phyloP scores from a whole-genome alignment of 1,284 basidiomycete species.

The Ganoderma multipileum region DNA sequence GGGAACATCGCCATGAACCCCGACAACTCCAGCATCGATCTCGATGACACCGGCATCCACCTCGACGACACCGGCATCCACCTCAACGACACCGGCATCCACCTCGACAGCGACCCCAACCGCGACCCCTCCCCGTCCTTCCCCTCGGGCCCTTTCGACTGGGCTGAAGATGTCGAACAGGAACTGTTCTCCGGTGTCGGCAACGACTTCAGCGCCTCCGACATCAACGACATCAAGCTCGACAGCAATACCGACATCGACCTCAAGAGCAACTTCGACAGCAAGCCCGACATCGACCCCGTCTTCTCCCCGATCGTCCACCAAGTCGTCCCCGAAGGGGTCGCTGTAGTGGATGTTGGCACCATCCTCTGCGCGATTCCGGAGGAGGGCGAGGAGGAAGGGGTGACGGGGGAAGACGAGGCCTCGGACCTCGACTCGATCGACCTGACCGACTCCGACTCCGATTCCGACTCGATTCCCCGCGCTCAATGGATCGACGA shows the following conservation, averaged over 20 bases:
- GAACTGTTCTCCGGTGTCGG: not conserved
- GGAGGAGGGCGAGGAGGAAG: not conserved
- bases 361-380: not conserved
- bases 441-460: not conserved
- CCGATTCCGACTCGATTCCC: not conserved
- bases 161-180: conserved; percentile 3
- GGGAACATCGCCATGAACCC: too few species aligned
- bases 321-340: not conserved
- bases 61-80: too few species aligned
- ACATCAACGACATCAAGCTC: too few species aligned
- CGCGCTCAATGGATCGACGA: not conserved
- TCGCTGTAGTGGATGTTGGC: not conserved
- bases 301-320: not conserved
- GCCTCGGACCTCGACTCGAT: not conserved
- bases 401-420: not conserved
- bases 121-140: not conserved
- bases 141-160: not conserved
- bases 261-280: not conserved
- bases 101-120: not conserved
- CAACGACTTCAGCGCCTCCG: too few species aligned
- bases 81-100: too few species aligned
- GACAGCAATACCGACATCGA: not conserved
- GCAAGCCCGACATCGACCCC: not conserved
- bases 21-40: too few species aligned
- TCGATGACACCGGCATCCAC: too few species aligned